Conservation (phyloP, 495 filamentous ascomycete species). For the Tirmania nivea region DNA sequence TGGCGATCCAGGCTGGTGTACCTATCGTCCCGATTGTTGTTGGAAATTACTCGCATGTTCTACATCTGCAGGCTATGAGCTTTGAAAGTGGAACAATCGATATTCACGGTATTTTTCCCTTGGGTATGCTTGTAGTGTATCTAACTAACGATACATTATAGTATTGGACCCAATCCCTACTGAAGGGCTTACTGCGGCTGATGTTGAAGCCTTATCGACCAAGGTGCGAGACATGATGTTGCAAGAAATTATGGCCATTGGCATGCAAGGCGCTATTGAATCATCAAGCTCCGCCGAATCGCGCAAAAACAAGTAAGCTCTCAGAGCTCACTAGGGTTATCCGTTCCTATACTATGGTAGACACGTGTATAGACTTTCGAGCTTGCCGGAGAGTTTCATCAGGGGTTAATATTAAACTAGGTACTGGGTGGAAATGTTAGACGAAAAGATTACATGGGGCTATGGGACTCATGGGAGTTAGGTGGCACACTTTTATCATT, state of each 20-base stretch:
- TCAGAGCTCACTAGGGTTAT: not conserved
- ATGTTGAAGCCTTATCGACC: constrained; percentile 60
- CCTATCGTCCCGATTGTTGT: constrained; percentile 75
- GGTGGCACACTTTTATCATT: no score
- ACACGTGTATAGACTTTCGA: not conserved
- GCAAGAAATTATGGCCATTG: constrained; percentile 40
- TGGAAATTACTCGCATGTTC: constrained; percentile 67
- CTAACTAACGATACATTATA: constrained; percentile 12
- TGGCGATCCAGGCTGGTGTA: constrained; percentile 82
- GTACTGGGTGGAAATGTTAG: not conserved
- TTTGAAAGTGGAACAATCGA: constrained; percentile 62
- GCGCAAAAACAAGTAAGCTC: not conserved
- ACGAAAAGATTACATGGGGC: not conserved
- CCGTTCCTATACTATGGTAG: not conserved
- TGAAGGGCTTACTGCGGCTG: constrained; percentile 46
- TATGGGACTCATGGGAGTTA: no score
- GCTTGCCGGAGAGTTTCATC: not conserved
- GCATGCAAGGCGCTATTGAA: not conserved
- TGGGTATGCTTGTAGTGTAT: not conserved
- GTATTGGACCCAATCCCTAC: constrained; percentile 75
- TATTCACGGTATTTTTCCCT: constrained; percentile 40
- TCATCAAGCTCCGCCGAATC: not conserved
- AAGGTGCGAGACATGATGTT: constrained; percentile 61
- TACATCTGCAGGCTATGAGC: constrained; percentile 43
- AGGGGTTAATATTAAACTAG: not conserved